Evolutionary conservation across 2,329 filamentous ascomycete species (phyloP).

Genomic region (Stagonosporopsis rhizophila): DNA sequence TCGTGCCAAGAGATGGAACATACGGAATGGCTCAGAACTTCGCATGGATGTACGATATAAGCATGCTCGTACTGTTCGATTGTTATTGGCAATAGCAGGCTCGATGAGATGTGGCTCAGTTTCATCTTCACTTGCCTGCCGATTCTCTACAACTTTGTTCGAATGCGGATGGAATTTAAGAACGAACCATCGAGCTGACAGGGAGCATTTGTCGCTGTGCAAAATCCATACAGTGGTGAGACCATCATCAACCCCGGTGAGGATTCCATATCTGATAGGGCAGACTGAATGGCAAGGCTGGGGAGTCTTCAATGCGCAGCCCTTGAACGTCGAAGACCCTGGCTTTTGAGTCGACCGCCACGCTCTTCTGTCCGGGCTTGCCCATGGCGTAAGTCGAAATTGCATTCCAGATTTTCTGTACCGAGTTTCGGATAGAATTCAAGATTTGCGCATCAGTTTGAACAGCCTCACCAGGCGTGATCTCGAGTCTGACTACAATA

Average conservation of each 20-base stretch:
- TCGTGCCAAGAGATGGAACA: constrained; percentile 18
- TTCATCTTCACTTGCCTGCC: constrained; percentile 27
- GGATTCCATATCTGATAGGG: constrained; percentile 25
- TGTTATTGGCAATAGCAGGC: constrained; percentile 9
- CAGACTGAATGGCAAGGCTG: constrained; percentile 41
- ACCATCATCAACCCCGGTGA: no score
- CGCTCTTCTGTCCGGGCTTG: constrained; percentile 31
- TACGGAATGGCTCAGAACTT: constrained; percentile 27
- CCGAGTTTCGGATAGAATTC: constrained; percentile 42
- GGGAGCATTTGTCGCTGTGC: no score
- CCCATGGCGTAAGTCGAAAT: constrained; percentile 39
- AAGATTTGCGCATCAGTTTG: constrained; percentile 32
- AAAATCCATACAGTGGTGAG: no score
- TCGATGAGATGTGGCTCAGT: constrained; percentile 27
- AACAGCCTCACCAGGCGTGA: constrained; percentile 35
- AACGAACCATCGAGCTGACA: no score
- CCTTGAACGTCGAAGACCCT: constrained; percentile 45
- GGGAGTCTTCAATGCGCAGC: constrained; percentile 46
- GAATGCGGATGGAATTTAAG: no score
- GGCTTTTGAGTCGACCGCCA: constrained; percentile 45
- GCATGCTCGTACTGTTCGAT: background rate
- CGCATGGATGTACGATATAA: constrained; percentile 24
- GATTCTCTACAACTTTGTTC: no score
- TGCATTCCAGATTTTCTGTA: constrained; percentile 29
- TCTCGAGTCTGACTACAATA: constrained; percentile 35